Evolutionary conservation across 2,329 filamentous ascomycete species (phyloP).

Genomic region (Alternaria gaisen): DNA sequence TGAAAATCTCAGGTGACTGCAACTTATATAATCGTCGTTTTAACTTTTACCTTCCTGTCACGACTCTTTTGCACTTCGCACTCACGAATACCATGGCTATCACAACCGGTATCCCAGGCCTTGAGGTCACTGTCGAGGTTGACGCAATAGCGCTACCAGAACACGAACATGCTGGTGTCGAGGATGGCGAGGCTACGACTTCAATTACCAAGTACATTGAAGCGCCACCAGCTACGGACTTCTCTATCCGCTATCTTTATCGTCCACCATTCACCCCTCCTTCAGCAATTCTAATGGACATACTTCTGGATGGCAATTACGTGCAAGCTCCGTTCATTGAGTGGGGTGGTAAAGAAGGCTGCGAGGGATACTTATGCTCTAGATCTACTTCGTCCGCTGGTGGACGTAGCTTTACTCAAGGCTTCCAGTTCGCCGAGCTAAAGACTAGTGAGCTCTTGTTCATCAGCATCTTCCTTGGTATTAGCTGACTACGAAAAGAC

Average conservation of each 20-base stretch:
- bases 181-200: background rate
- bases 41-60: background rate
- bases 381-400: background rate
- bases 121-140: slow-evolving; percentile 7
- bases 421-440: background rate
- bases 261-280: background rate
- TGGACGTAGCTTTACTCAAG: background rate
- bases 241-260: background rate
- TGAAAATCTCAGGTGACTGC: background rate
- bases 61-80: background rate
- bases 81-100: slow-evolving; percentile 8
- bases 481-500: background rate
- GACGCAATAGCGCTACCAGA: slow-evolving; percentile 1
- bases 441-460: background rate
- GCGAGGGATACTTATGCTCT: slow-evolving; percentile 8
- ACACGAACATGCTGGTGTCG: background rate
- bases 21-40: background rate
- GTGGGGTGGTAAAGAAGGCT: slow-evolving; percentile 2
- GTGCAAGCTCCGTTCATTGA: slow-evolving; percentile 5
- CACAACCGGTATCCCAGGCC: background rate
- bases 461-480: background rate
- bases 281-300: background rate
- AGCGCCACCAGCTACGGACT: background rate
- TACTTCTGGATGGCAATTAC: slow-evolving; percentile 10
- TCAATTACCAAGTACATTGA: background rate